Percentiles rank a stretch among this genome's conserved stretches.
phyloP scores from a whole-genome alignment of 192 early-diverging fungal genomes.

The Backusella luteola region DNA sequence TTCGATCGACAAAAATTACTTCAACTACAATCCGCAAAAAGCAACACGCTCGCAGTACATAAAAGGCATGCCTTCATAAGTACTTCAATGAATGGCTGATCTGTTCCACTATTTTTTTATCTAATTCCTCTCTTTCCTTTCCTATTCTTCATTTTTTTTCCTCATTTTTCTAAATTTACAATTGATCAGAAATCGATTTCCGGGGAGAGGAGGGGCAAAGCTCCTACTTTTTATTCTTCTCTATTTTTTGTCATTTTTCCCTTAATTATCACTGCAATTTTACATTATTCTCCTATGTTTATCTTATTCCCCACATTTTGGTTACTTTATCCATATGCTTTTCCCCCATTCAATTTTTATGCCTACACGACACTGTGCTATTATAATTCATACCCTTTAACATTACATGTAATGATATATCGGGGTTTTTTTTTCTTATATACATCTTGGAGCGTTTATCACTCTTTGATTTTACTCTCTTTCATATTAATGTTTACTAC shows the following conservation, averaged over 20 bases:
- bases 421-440: not conserved
- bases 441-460: not conserved
- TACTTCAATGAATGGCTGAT: not conserved
- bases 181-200: not conserved
- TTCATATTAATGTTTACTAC: not conserved
- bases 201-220: not conserved
- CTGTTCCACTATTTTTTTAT: not conserved
- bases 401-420: constrained; percentile 6
- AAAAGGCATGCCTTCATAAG: not conserved
- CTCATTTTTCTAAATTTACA: not conserved
- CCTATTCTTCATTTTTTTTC: not conserved
- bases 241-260: not conserved
- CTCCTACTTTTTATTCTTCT: not conserved
- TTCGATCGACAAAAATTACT: not conserved
- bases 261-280: constrained; percentile 4
- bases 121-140: not conserved
- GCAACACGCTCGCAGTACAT: not conserved
- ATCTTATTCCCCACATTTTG: not conserved
- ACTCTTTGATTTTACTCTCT: not conserved
- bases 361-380: not conserved
- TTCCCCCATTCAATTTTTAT: not conserved
- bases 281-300: constrained; percentile 6
- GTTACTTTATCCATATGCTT: constrained; percentile 1
- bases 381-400: not conserved
- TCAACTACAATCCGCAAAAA: not conserved